Evolutionary conservation across 2,329 filamentous ascomycete species (phyloP).

Genomic region (Pseudocercospora vitis): DNA sequence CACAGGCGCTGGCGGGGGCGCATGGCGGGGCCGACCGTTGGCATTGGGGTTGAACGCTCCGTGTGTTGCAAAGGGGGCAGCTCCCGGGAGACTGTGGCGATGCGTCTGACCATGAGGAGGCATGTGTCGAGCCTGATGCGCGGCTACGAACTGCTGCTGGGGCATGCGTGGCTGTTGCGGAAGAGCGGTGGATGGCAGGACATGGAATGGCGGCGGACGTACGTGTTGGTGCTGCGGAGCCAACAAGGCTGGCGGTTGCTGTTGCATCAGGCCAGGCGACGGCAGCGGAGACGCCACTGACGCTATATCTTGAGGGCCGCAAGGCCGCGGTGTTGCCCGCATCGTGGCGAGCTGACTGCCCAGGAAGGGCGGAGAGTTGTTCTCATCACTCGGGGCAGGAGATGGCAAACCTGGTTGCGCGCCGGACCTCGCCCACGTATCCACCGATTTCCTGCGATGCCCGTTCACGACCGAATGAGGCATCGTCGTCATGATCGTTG

Average conservation of each 20-base stretch:
- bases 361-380: constrained; percentile 29
- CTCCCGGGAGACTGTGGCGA: not conserved
- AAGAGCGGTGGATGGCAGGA: not conserved
- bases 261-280: not conserved
- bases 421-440: not conserved
- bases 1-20: not conserved
- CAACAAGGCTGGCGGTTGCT: not conserved
- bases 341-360: constrained; percentile 12
- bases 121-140: not conserved
- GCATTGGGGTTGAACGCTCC: not conserved
- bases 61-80: not conserved
- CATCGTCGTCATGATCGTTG: not conserved
- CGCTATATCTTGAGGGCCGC: too few relatives aligned
- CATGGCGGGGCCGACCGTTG: constrained; percentile 4
- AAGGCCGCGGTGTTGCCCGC: too few relatives aligned
- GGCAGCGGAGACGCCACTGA: not conserved
- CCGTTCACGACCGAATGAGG: not conserved
- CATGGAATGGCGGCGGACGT: not conserved
- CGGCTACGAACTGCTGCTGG: not conserved
- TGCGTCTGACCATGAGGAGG: constrained; percentile 2
- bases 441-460: constrained; percentile 15
- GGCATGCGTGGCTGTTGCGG: not conserved
- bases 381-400: constrained; percentile 62
- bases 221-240: too few relatives aligned
- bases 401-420: constrained; percentile 52